Percentiles rank a stretch among this genome's conserved stretches.
Evolutionary conservation across 2,329 filamentous ascomycete species (phyloP).

Genomic region (Pezicula rhizophila): DNA sequence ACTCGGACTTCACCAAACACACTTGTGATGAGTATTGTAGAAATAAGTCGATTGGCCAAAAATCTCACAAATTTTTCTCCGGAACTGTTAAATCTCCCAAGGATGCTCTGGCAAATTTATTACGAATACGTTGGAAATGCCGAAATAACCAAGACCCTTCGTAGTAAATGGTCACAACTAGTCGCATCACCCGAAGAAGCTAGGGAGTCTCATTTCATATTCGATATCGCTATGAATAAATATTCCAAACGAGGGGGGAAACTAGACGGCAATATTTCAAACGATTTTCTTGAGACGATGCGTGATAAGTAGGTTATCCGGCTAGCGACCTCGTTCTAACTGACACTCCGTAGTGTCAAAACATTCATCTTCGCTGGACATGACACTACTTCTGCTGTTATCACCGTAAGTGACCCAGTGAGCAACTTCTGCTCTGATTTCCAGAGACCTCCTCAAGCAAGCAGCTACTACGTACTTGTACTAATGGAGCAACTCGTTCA

Average conservation of each 20-base stretch:
- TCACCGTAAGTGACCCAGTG: not conserved
- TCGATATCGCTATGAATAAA: conserved; percentile 7
- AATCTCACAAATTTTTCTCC: not conserved
- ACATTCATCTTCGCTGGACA: conserved; percentile 21
- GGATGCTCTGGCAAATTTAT: not conserved
- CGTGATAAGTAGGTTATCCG: conserved; percentile 7
- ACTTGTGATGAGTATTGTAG: conserved; percentile 1
- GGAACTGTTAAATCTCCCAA: not conserved
- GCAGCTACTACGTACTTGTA: conserved; percentile 1
- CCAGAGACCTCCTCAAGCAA: too few species aligned
- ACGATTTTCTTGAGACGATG: conserved; percentile 7
- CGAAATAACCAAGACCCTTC: conserved; percentile 1
- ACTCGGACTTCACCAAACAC: not conserved
- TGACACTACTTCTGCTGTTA: conserved; percentile 12
- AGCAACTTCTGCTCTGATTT: not conserved
- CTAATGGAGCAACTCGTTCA: not conserved
- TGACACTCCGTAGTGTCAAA: not conserved
- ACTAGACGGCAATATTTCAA: not conserved
- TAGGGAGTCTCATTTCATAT: not conserved
- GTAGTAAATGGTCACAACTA: not conserved
- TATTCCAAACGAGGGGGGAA: conserved; percentile 5
- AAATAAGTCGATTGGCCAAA: not conserved
- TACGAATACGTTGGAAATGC: not conserved
- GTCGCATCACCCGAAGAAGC: not conserved
- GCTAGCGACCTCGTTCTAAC: too few species aligned